Base-by-base conservation (phyloP, 1,284 basidiomycete genomes). In the Rhodofomes roseus region DNA sequence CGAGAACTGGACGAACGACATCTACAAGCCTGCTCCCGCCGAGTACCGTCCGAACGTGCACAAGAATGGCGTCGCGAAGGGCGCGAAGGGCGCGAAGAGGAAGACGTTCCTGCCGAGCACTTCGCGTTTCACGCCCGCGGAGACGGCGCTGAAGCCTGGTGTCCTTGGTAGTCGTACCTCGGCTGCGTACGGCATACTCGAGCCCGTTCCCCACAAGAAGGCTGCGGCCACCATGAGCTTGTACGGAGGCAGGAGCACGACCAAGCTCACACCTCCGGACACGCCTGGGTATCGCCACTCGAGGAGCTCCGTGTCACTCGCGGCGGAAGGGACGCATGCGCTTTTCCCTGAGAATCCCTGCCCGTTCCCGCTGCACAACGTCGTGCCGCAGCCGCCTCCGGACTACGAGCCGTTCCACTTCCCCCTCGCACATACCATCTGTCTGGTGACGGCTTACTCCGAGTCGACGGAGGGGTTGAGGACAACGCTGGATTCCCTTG, bases 361-460 rank as follows among this genome's bases (percentile, higher is more conserved):
- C 70, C 97, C 97, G 4, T 99, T 95, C 87, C 96, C 96, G 3
- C 79, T 95, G 46, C 78, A 85, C 67, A 90, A 95, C 68, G 92
- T 98, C 68, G 89, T 98, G 14, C 92, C 93, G 1, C 97, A 99
- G 71, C 97, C 97, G 11, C 83, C 93, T 18, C 79, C 85, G 0
- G 95, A 97, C 70, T 96, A 86, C 68, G 92, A 97, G 74, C 96
- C 97, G 0, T 98, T 97, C 81, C 92, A 93, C 68, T 99, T 94
- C 82, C 95, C 95, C 0, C 85, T 99, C 25, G 92, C 88, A 1
- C 94, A 99, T 73, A 89, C 93, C 6, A 95, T 99, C 66, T 95
- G 94, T 70, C 87, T 99, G 34, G 97, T 99, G 63, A 99, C 97
- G 1, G 97, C 97, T 2, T 99, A 99, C 74, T 98, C 96, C 1